Percentiles rank a stretch among this genome's conserved stretches.
Conservation (phyloP, 139 green algal genomes). For the Picochlorum sp. region DNA sequence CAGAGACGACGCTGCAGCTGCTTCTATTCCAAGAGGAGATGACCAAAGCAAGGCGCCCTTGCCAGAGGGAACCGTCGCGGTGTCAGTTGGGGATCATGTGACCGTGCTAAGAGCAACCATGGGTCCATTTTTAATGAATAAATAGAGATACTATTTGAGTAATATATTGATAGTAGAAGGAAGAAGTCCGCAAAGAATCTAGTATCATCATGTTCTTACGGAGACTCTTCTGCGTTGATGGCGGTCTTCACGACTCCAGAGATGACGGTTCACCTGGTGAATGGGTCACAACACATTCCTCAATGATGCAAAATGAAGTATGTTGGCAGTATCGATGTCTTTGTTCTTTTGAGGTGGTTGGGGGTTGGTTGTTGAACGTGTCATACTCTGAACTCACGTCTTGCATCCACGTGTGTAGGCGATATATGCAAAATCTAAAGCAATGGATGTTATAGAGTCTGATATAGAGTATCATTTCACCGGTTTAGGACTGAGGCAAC, state of each 20-base stretch:
- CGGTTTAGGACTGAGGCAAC: background rate
- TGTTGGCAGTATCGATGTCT: background rate
- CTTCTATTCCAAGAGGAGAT: too few relatives aligned
- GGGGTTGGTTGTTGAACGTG: background rate
- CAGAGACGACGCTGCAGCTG: too few relatives aligned
- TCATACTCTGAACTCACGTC: background rate
- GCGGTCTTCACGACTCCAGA: too few relatives aligned
- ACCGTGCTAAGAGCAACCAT: too few relatives aligned
- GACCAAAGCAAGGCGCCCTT: too few relatives aligned
- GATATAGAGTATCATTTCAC: conserved; percentile 23
- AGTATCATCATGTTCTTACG: background rate
- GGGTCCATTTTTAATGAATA: too few relatives aligned
- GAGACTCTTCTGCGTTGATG: background rate
- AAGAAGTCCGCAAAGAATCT: too few relatives aligned
- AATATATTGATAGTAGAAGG: too few relatives aligned
- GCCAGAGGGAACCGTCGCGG: background rate
- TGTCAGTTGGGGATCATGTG: background rate
- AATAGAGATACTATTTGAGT: too few relatives aligned
- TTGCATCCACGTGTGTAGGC: background rate
- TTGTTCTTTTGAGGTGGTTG: background rate
- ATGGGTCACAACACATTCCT: background rate
- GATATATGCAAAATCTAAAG: conserved; percentile 4
- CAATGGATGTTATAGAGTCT: conserved; percentile 20
- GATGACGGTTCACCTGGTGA: background rate
- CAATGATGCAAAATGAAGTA: conserved; percentile 5